Evolutionary conservation across 208 protist genomes (phyloP), one percentile per base, ranked within the genome.

Genomic region (Trypanosoma conorhini): DNA sequence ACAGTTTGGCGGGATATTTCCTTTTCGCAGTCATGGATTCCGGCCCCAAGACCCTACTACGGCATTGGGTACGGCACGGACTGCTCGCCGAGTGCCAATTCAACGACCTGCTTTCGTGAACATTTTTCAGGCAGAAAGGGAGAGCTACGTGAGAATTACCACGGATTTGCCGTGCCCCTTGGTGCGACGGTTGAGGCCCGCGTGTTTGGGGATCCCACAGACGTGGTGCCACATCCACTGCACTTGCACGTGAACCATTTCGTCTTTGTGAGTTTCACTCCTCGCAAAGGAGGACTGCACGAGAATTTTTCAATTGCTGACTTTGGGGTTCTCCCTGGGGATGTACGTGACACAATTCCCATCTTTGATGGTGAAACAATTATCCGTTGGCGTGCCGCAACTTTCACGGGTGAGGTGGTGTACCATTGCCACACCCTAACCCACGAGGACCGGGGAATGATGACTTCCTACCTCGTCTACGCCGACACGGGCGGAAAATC

Each of bases 201-300:
- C 1, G 52, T 94, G 44, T 95, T 82, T 74, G 88, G 87, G 28
- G 89, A 92, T 52, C 85, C 88, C 5, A 85, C 77, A 0, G 89
- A 95, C 46, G 17, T 30, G 13, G 77, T 84, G 15, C 87, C 86
- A 12, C 93, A 97, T 63, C 90, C 93, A 22, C 74, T 96, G 24
- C 90, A 95, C 66, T 75, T 93, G 9, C 90, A 97, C 74, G 86
- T 91, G 1, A 96, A 97, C 72, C 93, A 93, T 70, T 96, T 96
- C 60, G 76, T 87, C 58, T 83, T 91, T 59, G 51, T 96, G 19
- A 81, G 73, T 35, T 95, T 95, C 67, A 70, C 80, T 51, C 74
- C 89, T 4, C 87, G 86, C 22, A 67, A 74, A n/a, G 87, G 86
- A 22, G 92, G 87, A 22, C 9, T 67, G 57, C 87, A 96, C 67